Evolutionary conservation across 371 early-diverging fungal genomes (phyloP).

Genomic region (Furculomyces boomerangus): DNA sequence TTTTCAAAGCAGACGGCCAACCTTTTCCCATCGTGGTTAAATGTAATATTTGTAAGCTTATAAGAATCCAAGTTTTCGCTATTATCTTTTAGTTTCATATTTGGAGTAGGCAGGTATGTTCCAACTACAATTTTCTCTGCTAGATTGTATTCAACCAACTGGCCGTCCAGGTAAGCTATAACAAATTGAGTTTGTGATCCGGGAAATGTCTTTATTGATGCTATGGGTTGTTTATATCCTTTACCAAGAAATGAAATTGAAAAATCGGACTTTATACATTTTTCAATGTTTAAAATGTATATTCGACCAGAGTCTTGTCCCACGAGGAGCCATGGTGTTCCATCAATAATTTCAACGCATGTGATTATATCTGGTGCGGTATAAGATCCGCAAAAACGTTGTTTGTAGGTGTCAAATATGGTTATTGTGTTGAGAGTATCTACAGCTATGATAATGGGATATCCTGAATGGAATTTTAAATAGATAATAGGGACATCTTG

Average conservation of each 20-base stretch:
- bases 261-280: constrained; percentile 18
- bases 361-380: constrained; percentile 11
- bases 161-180: constrained; percentile 15
- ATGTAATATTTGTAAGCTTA: constrained; percentile 6
- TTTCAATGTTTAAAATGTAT: constrained; percentile 17
- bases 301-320: constrained; percentile 17
- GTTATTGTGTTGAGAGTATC: constrained; percentile 9
- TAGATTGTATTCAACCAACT: constrained; percentile 13
- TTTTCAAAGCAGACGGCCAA: constrained; percentile 8
- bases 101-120: constrained; percentile 9
- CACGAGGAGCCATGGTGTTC: constrained; percentile 16
- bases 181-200: constrained; percentile 12
- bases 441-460: constrained; percentile 9
- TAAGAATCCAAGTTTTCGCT: background rate
- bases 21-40: constrained; percentile 13
- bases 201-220: constrained; percentile 11
- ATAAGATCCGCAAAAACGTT: constrained; percentile 12
- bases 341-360: constrained; percentile 7
- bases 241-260: constrained; percentile 8
- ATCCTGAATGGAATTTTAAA: constrained; percentile 8
- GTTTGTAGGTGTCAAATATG: constrained; percentile 14
- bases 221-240: constrained; percentile 4
- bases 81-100: background rate
- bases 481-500: constrained; percentile 2
- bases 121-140: constrained; percentile 9